Base-by-base conservation (phyloP, 768 basidiomycete genomes). In the Botryobasidium botryosum region DNA sequence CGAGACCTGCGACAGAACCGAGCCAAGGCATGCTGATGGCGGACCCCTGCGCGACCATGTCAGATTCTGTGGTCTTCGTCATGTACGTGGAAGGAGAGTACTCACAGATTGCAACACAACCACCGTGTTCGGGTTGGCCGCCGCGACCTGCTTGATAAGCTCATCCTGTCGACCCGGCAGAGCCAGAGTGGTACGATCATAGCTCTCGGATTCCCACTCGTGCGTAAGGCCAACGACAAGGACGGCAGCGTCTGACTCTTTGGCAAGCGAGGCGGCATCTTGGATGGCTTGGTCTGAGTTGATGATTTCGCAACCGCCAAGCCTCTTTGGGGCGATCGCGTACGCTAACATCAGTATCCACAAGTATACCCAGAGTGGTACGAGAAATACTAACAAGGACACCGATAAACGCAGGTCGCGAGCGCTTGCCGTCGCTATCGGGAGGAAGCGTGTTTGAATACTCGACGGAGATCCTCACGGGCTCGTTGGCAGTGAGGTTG, bases 21-120 rank as follows among this genome's bases (percentile, higher is more conserved):
- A 74, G 59, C 81, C 80, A 84, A 3, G 81, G 80, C 78, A 84
- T 81, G 2, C 74, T 64, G 2, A 79, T 70, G 1, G 80, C 72
- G 18, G 77, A 77, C 3, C 77, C 76, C 75, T 77, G 18, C 29
- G 27, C n/a, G 35, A 36, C 49, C 17, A 41, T 31, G 32, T 35
- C 25, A 40, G 17, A 20, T 18, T 20, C 17, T 25, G 29, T 5
- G 10, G 41, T 25, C 10, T 28, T 3, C 8, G 21, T 24, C 25
- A 12, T 17, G 32, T 24, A 6, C 23, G 36, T 15, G 39, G 10
- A 20, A 20, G 25, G 20, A 3, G 26, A 12, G 35, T 18, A 56
- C 69, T 54, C 52, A 76, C 79, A 4, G 71, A 68, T 56, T 82
- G 77, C 27, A 51, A 54, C 35, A 56, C 54, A 35, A 61, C 53